Evolutionary conservation across 2,329 filamentous ascomycete species (phyloP), one percentile per base, ranked within the genome.

Genomic region (Byssothecium circinans): DNA sequence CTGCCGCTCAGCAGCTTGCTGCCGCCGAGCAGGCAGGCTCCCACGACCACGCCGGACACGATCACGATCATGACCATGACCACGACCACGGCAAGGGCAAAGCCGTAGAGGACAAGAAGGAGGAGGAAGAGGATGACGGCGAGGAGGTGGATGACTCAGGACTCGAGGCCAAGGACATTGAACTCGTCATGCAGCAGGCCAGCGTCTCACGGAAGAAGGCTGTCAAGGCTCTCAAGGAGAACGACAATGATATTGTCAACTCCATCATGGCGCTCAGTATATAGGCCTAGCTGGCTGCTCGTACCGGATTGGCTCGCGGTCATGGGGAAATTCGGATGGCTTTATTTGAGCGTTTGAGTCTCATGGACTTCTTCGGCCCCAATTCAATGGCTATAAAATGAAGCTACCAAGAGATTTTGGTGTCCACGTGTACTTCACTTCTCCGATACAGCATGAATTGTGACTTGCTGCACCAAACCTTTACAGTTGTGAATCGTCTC

Each of bases 191-290:
- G 90, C 90, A 89, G 65, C 92, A 99, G 79, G 94, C 94, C 66
- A 94, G 81, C 69, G 95, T 99, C 67, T 96, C 90, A 65, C 85
- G 94, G 75, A 96, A 95, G 81, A 97, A 97, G 85, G 94, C 94
- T 53, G 85, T 99, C 80, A 99, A 97, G 81, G 94, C 95, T 47
- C 83, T 99, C 72, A 91, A 91, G 81, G 94, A 97, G 81, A 99
- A 99, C 74, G 92, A 97, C 79, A 96, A 97, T 71, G 94, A 99
- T 74, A 99, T 99, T 79, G 94, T 99, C 81, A 99, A 99, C 83
- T 96, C 94, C 67, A 99, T 99, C 80, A 99, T 99, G 94, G 91
- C 92, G 64, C 80, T 99, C 56, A 80, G 77, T 69, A 79, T 79
- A 78, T 80, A 70, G 60, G 54, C 48, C 47, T n/a, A 33, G 11